A percentile compares a stretch with the other conserved stretches of the same genome.
These are phyloP conservation scores for Waltergamsia citrina DNA, from an alignment of 2,329 filamentous ascomycete species.

Conservation along the genomic window DNA sequence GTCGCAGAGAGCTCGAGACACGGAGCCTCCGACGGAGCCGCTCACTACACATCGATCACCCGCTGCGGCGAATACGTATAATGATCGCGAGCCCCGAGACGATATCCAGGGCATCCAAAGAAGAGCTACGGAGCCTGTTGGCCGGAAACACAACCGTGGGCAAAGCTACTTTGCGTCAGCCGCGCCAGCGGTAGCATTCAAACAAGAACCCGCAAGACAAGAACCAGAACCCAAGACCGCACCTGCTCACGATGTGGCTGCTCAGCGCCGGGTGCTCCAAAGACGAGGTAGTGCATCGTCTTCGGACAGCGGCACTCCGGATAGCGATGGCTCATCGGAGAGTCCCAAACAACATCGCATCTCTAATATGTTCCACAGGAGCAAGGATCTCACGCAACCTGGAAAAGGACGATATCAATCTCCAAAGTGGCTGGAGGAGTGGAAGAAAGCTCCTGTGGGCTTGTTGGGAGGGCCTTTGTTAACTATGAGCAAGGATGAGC, in stretches of 20 bases:
- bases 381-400: constrained; percentile 30
- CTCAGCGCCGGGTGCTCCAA: constrained; percentile 12
- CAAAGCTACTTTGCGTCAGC: constrained; percentile 1
- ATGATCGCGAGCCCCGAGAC: constrained; percentile 6
- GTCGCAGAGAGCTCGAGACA: constrained; percentile 14
- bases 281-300: too few relatives aligned
- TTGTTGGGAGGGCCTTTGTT: constrained; percentile 49
- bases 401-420: constrained; percentile 49
- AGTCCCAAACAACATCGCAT: constrained; percentile 24
- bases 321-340: constrained; percentile 18
- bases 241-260: constrained; percentile 8
- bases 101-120: constrained; percentile 4
- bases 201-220: not conserved
- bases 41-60: not conserved
- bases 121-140: constrained; percentile 4
- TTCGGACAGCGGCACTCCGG: too few relatives aligned
- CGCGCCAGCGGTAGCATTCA: not conserved
- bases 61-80: too few relatives aligned
- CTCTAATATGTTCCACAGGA: constrained; percentile 31
- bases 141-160: not conserved
- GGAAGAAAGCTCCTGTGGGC: constrained; percentile 59
- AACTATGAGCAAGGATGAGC: constrained; percentile 40
- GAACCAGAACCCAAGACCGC: not conserved
- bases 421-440: constrained; percentile 58
- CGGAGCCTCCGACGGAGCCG: constrained; percentile 21